Evolutionary conservation across 1,284 basidiomycete species (phyloP), one percentile per base, ranked within the genome.

Genomic region (Naganishia albida): DNA sequence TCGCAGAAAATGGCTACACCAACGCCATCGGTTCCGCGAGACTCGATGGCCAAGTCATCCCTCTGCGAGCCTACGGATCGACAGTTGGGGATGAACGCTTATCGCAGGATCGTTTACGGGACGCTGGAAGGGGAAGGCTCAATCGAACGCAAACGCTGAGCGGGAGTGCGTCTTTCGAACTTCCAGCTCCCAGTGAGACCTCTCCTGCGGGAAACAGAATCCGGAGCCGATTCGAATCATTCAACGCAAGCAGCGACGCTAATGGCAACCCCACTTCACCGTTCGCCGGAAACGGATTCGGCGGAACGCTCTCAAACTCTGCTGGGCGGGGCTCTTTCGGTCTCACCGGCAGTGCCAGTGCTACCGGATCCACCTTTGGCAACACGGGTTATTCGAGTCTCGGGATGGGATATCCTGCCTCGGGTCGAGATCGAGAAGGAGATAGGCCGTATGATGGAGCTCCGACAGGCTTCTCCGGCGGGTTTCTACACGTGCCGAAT

Each of bases 261-360:
- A 49, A 20, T 46, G 57, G 13, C 7, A 60, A 60, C 34, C 49
- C 25, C 23, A 26, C 38, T 7, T 60, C 57, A 2, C 57, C 57
- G 26, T 60, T 60, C 18, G 54, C 54, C 10, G 44, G 46, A 18
- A 60, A 49, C 34, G 57, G 57, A 40, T 60, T 60, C 57, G 57
- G 57, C 13, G 57, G 46, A 18, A 26, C 44, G 34, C 57, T 60
- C 15, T 30, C 57, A 10, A 49, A 50, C 38, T 60, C 57, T 34
- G 34, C 46, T 20, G 46, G 34, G 18, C 57, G 57, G 15, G 46
- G 46, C 13, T 60, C 57, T 23, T 60, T 60, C 30, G 46, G 46
- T 20, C 34, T 60, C 46, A 49, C 28, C 3, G 39, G 46, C 48
- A 60, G 57, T 7, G 34, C 10, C 15, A 60, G 34, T 28, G 46